Conservation (phyloP, 345 rosid genomes). For the Linum trigynum region DNA sequence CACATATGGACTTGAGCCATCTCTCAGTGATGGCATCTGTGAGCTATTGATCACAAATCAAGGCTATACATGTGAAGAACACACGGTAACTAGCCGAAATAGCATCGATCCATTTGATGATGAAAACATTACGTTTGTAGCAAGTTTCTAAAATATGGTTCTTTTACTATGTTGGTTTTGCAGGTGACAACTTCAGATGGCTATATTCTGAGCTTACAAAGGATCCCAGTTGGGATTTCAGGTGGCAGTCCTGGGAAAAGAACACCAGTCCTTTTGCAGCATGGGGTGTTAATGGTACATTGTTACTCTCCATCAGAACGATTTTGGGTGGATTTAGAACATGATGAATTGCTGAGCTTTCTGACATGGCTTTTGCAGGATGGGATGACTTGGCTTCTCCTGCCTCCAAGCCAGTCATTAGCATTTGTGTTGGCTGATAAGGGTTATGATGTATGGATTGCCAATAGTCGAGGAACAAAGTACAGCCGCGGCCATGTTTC, state of each 20-base stretch:
- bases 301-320: background rate
- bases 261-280: constrained; percentile 45
- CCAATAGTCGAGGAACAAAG: constrained; percentile 40
- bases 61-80: constrained; percentile 32
- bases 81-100: constrained; percentile 17
- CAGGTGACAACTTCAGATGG: constrained; percentile 57
- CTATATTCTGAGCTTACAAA: constrained; percentile 45
- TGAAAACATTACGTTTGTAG: constrained; percentile 12
- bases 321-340: too few species aligned
- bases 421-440: constrained; percentile 44
- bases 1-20: background rate
- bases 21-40: constrained; percentile 27
- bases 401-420: constrained; percentile 36
- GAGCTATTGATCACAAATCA: constrained; percentile 23
- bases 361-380: constrained; percentile 26
- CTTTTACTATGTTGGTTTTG: background rate
- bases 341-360: too few species aligned
- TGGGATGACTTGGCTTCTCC: constrained; percentile 33
- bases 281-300: constrained; percentile 37
- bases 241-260: constrained; percentile 19
- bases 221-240: constrained; percentile 33
- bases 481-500: constrained; percentile 32
- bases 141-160: background rate
- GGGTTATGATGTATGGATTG: constrained; percentile 43
- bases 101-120: constrained; percentile 3